Evolutionary conservation across 192 early-diverging fungal genomes (phyloP), one percentile per base, ranked within the genome.

Genomic region (Mortierella antarctica): DNA sequence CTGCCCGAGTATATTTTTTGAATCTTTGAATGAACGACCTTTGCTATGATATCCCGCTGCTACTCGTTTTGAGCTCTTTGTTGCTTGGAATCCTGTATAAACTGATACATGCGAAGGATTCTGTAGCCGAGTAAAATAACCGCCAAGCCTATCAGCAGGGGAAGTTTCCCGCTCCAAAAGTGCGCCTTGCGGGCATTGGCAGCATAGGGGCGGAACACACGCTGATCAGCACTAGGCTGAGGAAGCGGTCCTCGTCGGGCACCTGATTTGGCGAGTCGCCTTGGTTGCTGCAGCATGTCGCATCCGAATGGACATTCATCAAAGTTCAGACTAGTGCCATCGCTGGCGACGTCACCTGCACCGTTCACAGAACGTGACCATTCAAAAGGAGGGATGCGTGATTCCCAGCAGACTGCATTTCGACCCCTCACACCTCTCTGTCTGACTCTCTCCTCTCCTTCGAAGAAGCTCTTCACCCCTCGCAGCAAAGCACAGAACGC

Each of bases 111-210:
- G 12, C 77, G 77, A 5, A 68, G 6, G 40, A 80, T 55, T 7
- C 77, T 63, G 21, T 80, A 80, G 50, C 69, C 77, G 13, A 80
- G 65, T 8, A 80, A 47, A 8, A 71, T 21, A 15, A 65, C 39
- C 3, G 70, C 77, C 6, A 80, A 11, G 10, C 15, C 57, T 15
- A 80, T 54, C n/a, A 80, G 41, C 4, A 80, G 47, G 6, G 77
- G 70, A 4, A 80, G 21, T 41, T 80, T 80, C 7, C 77, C 77
- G 23, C 57, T 67, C 70, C 70, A 72, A 45, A 80, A 72, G 44
- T 57, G 67, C 47, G 57, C 47, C 15, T 47, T 50, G 2, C 74
- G 57, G 18, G 9, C 44, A 20, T 23, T 18, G 49, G 61, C 42
- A 17, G 62, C 53, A 6, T 66, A 56, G 18, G 75, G 49, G 1